Evolutionary conservation across 495 filamentous ascomycete species (phyloP).

Genomic region (Ramalina peruviana): DNA sequence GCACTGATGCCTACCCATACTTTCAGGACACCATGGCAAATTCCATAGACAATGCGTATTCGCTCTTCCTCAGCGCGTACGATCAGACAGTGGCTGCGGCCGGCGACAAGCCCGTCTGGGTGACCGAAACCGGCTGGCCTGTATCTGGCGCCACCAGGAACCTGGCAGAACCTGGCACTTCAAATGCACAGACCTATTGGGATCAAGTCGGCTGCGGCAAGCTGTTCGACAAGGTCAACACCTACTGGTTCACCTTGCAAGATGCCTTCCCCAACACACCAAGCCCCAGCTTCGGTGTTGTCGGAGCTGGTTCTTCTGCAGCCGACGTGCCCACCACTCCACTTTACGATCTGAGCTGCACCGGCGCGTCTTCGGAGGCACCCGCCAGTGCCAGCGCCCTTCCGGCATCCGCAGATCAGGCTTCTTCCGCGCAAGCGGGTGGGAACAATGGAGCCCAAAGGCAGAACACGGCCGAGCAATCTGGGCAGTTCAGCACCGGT

Average conservation of each 20-base stretch:
- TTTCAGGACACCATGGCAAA: conserved; percentile 50
- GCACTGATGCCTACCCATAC: conserved; percentile 45
- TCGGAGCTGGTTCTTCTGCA: conserved; percentile 17
- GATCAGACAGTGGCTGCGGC: conserved; percentile 40
- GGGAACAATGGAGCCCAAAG: conserved; percentile 2
- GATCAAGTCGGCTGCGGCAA: conserved; percentile 53
- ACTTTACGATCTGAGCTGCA: conserved; percentile 52
- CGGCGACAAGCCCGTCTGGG: conserved; percentile 56
- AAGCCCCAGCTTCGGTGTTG: conserved; percentile 57
- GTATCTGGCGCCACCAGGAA: conserved; percentile 45
- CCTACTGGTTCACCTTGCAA: conserved; percentile 52
- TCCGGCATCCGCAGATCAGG: conserved; percentile 7
- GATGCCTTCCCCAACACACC: conserved; percentile 42
- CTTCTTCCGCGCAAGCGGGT: conserved; percentile 15
- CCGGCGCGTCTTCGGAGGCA: conserved; percentile 12
- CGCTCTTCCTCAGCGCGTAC: conserved; percentile 50
- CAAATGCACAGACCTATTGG: conserved; percentile 68
- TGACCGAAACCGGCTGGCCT: conserved; percentile 78
- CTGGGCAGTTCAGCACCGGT: neutral
- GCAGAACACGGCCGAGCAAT: neutral
- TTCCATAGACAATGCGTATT: conserved; percentile 42
- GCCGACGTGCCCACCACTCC: conserved; percentile 41
- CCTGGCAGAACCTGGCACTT: conserved; percentile 41
- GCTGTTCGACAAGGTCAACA: conserved; percentile 50
- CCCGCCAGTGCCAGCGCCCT: conserved; percentile 7